Evolutionary conservation across 2,329 filamentous ascomycete genomes (phyloP).

Genomic region (Penicillium frequentans): DNA sequence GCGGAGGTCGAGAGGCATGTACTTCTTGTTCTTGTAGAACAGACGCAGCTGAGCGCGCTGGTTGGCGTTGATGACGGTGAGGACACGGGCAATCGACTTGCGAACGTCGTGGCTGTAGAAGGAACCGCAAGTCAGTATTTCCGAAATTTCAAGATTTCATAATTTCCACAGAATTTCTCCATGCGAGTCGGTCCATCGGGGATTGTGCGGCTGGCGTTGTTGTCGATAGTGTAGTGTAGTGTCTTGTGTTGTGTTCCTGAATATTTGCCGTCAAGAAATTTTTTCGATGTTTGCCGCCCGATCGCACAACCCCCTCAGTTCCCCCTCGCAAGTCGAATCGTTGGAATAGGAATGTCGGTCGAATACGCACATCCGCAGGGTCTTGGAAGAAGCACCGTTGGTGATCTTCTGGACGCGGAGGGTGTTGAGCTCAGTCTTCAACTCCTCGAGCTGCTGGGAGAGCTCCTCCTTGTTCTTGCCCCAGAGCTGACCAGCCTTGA

Average conservation of each 20-base stretch:
- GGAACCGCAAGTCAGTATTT: constrained; percentile 29
- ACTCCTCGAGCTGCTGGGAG: constrained; percentile 88
- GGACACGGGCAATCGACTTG: constrained; percentile 98
- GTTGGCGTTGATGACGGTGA: constrained; percentile 99
- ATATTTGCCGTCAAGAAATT: constrained; percentile 1
- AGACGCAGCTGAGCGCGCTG: constrained; percentile 96
- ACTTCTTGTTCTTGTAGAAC: constrained; percentile 99
- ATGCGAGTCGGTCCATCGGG: constrained; percentile 3
- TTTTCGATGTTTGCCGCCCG: constrained; percentile 12
- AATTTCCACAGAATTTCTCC: background rate
- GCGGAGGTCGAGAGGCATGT: constrained; percentile 96
- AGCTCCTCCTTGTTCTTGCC: constrained; percentile 99
- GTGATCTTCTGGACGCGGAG: constrained; percentile 98
- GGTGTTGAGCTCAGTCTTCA: constrained; percentile 95
- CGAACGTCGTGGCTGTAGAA: constrained; percentile 85
- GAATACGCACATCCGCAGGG: constrained; percentile 87
- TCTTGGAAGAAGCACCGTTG: constrained; percentile 87
- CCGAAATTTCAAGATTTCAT: constrained; percentile 7
- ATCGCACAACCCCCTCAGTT: constrained; percentile 8
- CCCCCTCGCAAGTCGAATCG: constrained; percentile 8
- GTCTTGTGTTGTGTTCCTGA: background rate
- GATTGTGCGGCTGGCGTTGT: background rate
- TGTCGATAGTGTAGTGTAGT: background rate
- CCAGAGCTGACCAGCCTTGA: constrained; percentile 97
- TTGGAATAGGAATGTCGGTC: constrained; percentile 17